phyloP scores from a whole-genome alignment of 2,329 filamentous ascomycete genomes.

The Trichoderma brevicompactum region DNA sequence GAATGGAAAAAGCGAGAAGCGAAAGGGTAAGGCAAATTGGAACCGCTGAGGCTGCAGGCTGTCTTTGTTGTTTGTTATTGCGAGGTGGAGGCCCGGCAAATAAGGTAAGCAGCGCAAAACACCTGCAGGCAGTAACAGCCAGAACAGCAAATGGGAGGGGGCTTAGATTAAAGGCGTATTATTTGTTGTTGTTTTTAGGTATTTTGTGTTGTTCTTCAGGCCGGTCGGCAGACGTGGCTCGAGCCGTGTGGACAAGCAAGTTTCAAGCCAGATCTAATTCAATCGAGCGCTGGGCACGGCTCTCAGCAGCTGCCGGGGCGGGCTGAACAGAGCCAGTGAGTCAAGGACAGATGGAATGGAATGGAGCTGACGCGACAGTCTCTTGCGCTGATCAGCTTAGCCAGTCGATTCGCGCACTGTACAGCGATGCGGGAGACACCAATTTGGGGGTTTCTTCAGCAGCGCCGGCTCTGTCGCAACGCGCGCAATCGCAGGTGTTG shows the following conservation, averaged over 20 bases:
- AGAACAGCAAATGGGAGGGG: slow-evolving; percentile 1
- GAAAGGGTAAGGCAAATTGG: neutral
- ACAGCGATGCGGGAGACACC: neutral
- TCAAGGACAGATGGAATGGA: neutral
- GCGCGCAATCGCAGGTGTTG: neutral
- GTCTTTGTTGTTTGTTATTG: slow-evolving; percentile 6
- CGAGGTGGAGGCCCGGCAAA: slow-evolving; percentile 10
- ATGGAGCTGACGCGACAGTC: slow-evolving; percentile 24
- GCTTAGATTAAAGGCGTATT: neutral
- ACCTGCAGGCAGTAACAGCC: slow-evolving; percentile 4
- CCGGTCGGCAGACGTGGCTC: slow-evolving; percentile 20
- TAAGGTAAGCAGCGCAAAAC: neutral
- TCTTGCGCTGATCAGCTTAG: neutral
- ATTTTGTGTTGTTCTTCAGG: slow-evolving; percentile 7
- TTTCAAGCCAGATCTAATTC: slow-evolving; percentile 10
- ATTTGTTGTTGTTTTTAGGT: slow-evolving; percentile 14
- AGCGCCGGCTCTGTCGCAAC: neutral
- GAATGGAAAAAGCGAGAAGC: neutral
- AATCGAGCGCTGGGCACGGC: neutral
- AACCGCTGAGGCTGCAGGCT: slow-evolving; percentile 10
- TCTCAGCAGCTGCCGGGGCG: neutral
- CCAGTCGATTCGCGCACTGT: slow-evolving; percentile 12
- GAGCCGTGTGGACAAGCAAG: slow-evolving; percentile 15
- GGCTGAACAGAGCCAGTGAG: neutral
- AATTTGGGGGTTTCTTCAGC: neutral